Percentiles rank a stretch among this genome's conserved stretches.
These are phyloP conservation scores for Exophiala alcalophila DNA, from an alignment of 2,329 filamentous ascomycete species.

Conservation along the genomic window DNA sequence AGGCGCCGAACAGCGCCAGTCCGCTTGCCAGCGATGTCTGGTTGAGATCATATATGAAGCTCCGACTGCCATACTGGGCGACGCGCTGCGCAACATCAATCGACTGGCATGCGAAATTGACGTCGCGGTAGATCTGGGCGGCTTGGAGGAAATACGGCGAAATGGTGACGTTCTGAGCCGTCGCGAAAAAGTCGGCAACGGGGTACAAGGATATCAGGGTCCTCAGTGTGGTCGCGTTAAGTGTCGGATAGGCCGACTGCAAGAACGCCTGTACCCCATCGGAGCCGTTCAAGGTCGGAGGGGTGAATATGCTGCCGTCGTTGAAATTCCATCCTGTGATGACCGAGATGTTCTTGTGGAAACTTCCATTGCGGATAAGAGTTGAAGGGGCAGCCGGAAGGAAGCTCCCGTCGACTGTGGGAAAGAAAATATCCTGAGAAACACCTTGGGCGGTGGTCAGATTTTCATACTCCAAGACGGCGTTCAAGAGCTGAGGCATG, in stretches of 20 bases:
- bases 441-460: conserved; percentile 7
- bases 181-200: conserved; percentile 9
- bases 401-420: conserved; percentile 51
- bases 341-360: conserved; percentile 38
- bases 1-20: conserved; percentile 10
- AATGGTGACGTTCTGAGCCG: conserved; percentile 2
- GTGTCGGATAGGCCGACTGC: conserved; percentile 8
- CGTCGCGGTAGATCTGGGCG: conserved; percentile 17
- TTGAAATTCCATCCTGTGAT: conserved; percentile 20
- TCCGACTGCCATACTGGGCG: conserved; percentile 7
- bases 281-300: conserved; percentile 8
- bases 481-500: conserved; percentile 7
- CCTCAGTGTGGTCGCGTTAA: conserved; percentile 12
- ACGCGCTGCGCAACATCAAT: conserved; percentile 15
- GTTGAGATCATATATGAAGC: conserved; percentile 18
- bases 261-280: conserved; percentile 8
- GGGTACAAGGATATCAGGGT: conserved; percentile 16
- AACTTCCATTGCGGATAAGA: conserved; percentile 41
- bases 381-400: conserved; percentile 45
- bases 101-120: conserved; percentile 19
- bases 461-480: conserved; percentile 16
- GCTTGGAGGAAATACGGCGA: conserved; percentile 17
- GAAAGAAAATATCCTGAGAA: conserved; percentile 30
- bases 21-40: conserved; percentile 10
- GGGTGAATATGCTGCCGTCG: conserved; percentile 16